Evolutionary conservation across 2,329 filamentous ascomycete species (phyloP).

Genomic region (Neoscytalidium dimidiatum): DNA sequence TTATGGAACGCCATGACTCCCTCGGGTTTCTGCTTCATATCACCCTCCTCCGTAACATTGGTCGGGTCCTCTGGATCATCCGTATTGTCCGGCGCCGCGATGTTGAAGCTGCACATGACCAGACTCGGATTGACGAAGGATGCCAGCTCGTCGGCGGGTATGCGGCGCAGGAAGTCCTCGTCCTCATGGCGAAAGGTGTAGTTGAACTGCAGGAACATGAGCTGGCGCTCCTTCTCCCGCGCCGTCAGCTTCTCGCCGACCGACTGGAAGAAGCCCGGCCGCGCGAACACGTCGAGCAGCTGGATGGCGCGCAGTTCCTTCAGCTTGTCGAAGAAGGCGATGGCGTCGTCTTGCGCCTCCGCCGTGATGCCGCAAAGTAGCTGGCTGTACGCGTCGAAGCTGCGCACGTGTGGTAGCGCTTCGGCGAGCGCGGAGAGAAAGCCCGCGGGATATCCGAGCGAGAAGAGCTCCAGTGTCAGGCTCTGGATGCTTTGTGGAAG

Average conservation of each 20-base stretch:
- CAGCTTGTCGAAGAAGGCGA: conserved; percentile 42
- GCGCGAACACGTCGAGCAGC: conserved; percentile 50
- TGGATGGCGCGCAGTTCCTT: conserved; percentile 44
- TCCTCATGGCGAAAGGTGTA: conserved; percentile 51
- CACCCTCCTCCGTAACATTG: conserved; percentile 21
- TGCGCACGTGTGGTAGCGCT: conserved; percentile 44
- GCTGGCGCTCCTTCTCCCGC: conserved; percentile 25
- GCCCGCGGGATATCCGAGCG: conserved; percentile 47
- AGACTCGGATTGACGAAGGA: conserved; percentile 38
- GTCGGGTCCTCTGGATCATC: conserved; percentile 25
- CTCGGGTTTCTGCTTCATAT: conserved; percentile 30
- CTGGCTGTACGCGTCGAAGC: conserved; percentile 49
- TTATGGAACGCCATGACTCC: conserved; percentile 41
- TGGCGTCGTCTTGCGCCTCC: conserved; percentile 41
- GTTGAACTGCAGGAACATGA: conserved; percentile 50
- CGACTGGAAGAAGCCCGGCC: conserved; percentile 42
- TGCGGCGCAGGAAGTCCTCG: conserved; percentile 43
- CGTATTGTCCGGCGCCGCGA: conserved; percentile 35
- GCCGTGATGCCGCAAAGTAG: conserved; percentile 47
- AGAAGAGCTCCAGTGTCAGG: conserved; percentile 52
- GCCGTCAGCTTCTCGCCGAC: conserved; percentile 26
- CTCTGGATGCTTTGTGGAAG: conserved; percentile 44
- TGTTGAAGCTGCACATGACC: conserved; percentile 42
- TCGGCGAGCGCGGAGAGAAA: conserved; percentile 45
- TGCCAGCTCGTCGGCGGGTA: conserved; percentile 40